These are phyloP conservation scores for Ceratobasidium sp. DNA, from an alignment of 1,284 basidiomycete genomes.

Conservation along the genomic window DNA sequence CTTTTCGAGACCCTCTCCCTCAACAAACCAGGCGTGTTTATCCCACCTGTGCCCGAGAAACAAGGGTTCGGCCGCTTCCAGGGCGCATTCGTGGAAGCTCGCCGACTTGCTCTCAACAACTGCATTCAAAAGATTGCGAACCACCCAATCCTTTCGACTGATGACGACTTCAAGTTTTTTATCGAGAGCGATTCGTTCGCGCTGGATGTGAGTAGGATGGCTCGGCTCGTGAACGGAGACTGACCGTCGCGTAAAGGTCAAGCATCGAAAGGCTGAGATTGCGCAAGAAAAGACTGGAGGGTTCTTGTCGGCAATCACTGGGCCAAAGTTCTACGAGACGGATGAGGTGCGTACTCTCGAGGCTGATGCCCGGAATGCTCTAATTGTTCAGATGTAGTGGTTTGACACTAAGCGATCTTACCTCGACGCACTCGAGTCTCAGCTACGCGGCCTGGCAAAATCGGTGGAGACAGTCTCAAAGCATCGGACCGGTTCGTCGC, in stretches of 20 bases:
- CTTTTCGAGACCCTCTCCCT: conserved; percentile 85
- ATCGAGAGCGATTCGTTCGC: conserved; percentile 86
- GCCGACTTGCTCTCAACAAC: conserved; percentile 83
- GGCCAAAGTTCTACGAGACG: conserved; percentile 87
- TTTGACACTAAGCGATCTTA: conserved; percentile 88
- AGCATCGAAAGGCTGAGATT: conserved; percentile 79
- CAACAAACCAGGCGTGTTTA: conserved; percentile 97
- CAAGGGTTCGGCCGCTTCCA: conserved; percentile 90
- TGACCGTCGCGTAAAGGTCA: conserved; percentile 65
- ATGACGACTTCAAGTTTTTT: conserved; percentile 84
- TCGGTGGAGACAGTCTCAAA: conserved; percentile 83
- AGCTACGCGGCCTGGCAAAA: conserved; percentile 84
- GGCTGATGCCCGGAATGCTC: conserved; percentile 12
- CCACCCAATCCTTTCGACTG: conserved; percentile 84
- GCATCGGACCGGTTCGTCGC: conserved; percentile 69
- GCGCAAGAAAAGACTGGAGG: conserved; percentile 70
- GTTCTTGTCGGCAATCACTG: conserved; percentile 76
- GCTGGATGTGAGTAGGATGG: conserved; percentile 67
- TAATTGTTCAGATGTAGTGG: conserved; percentile 63
- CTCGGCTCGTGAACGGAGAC: conserved; percentile 32
- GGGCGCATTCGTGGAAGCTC: conserved; percentile 83
- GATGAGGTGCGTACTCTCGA: conserved; percentile 71
- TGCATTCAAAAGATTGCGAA: conserved; percentile 88
- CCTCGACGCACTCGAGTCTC: conserved; percentile 88
- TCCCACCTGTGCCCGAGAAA: conserved; percentile 97